Percentiles rank a stretch among this genome's conserved stretches.
phyloP scores from a whole-genome alignment of 2,329 filamentous ascomycete genomes.

The Fusarium praegraminearum region DNA sequence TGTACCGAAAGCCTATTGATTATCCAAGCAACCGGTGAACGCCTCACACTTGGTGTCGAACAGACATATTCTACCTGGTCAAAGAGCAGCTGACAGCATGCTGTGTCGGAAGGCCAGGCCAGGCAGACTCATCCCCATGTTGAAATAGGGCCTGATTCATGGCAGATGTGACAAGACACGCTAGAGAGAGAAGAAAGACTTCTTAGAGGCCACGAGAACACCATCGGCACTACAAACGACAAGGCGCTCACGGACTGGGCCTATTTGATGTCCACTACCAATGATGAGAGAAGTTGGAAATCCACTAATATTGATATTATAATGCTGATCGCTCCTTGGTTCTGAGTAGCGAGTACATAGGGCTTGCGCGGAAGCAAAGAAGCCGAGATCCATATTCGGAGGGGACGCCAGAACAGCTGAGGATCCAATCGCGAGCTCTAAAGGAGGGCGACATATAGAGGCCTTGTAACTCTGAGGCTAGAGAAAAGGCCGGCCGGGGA shows the following conservation, averaged over 20 bases:
- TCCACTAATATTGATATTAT: not conserved
- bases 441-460: constrained; percentile 8
- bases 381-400: constrained; percentile 6
- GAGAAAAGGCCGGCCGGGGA: not conserved
- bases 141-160: constrained; percentile 6
- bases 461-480: constrained; percentile 1
- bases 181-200: not conserved
- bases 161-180: not conserved
- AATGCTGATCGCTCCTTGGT: not conserved
- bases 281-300: not conserved
- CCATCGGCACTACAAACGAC: not conserved
- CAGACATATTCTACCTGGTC: not conserved
- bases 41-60: not conserved
- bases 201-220: not conserved
- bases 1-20: not conserved
- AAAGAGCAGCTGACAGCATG: not conserved
- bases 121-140: not conserved
- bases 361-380: constrained; percentile 11
- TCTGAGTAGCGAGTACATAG: not conserved
- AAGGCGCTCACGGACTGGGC: constrained; percentile 7
- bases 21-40: not conserved
- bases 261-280: constrained; percentile 8
- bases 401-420: constrained; percentile 1
- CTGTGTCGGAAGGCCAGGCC: not conserved
- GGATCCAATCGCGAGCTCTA: not conserved